A percentile compares a stretch with the other conserved stretches of the same genome.
Conservation (phyloP, 345 rosid species). For the Abelmoschus esculentus region DNA sequence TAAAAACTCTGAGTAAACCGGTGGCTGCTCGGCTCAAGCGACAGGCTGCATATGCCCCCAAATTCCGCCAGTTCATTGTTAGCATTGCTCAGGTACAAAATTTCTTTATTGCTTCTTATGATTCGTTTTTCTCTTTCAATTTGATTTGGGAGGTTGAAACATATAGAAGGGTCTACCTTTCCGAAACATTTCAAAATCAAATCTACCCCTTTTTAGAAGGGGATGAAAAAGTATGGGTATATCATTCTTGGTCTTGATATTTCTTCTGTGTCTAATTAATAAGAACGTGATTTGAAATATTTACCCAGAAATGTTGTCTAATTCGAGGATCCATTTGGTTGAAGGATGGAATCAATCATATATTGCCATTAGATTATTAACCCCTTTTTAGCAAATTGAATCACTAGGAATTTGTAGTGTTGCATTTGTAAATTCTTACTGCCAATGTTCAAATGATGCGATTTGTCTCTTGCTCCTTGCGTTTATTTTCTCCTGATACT, state of each 20-base stretch:
- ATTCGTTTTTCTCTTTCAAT: not conserved
- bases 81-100: conserved; percentile 15
- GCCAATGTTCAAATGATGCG: conserved; percentile 1
- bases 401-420: not conserved
- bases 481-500: not conserved
- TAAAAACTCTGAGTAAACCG: conserved; percentile 16
- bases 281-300: conserved; percentile 29
- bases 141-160: not conserved
- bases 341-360: not conserved
- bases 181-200: not conserved
- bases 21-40: conserved; percentile 11
- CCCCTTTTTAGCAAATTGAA: not conserved
- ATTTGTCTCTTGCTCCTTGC: not conserved
- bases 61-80: conserved; percentile 51
- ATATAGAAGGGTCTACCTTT: not conserved
- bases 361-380: not conserved
- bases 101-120: not conserved
- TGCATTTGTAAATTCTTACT: conserved; percentile 1
- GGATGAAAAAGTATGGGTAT: not conserved
- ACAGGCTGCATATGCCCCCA: conserved; percentile 11
- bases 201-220: not conserved
- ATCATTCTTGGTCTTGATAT: not conserved
- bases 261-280: not conserved
- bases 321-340: not conserved
- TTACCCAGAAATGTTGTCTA: not conserved